A percentile compares a stretch with the other conserved stretches of the same genome.
phyloP scores from a whole-genome alignment of 306 rosid genomes.

The Alnus rubra region DNA sequence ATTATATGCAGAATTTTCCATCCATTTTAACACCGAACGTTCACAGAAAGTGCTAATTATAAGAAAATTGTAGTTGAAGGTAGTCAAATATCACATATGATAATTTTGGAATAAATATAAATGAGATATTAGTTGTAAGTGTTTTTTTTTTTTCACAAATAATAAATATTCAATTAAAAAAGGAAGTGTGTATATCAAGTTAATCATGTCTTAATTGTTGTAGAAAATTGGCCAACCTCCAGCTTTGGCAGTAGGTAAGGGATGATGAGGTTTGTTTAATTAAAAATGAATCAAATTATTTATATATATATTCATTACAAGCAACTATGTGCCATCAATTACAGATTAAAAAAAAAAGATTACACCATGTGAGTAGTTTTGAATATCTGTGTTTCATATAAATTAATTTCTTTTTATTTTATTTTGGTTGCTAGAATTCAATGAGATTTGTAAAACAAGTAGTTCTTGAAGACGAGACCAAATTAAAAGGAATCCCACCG shows the following conservation, averaged over 20 bases:
- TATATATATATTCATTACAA: neutral
- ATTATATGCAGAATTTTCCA: no score
- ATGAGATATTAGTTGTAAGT: no score
- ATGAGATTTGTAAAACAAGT: conserved; percentile 94
- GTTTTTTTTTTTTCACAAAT: neutral
- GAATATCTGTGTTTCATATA: neutral
- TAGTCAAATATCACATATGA: no score
- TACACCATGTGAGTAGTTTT: no score
- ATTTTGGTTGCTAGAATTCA: conserved; percentile 50
- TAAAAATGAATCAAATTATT: conserved; percentile 14
- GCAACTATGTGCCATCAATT: neutral
- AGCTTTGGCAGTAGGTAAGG: conserved; percentile 2
- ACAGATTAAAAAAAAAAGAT: no score
- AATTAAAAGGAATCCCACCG: conserved; percentile 81
- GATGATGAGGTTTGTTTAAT: conserved; percentile 20
- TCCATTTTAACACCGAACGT: no score
- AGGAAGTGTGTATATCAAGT: neutral
- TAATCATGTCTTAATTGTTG: neutral
- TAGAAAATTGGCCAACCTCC: conserved; percentile 57
- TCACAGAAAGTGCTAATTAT: no score
- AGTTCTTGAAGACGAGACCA: conserved; percentile 86
- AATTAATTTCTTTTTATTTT: conserved; percentile 7
- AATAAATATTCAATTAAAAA: neutral
- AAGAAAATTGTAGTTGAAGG: no score
- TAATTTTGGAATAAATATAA: no score